phyloP scores from a whole-genome alignment of 805 yeast genomes.

The Nakazawaea peltata region DNA sequence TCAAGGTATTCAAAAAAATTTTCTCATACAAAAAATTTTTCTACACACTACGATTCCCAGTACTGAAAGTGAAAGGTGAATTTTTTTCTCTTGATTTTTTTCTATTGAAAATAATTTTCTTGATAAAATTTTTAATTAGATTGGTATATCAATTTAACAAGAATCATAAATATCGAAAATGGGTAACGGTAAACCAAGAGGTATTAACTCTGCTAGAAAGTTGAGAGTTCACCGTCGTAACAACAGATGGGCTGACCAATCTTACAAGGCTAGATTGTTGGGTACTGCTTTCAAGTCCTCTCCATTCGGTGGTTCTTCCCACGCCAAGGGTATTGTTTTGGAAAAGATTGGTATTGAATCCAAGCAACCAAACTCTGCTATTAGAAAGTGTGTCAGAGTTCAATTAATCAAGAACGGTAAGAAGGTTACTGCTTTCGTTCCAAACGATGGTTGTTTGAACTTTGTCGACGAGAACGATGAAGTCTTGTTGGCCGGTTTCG shows the following conservation, averaged over 20 bases:
- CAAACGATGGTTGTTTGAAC: conserved; percentile 99
- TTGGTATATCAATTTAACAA: neutral
- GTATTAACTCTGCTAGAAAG: conserved; percentile 99
- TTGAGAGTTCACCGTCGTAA: conserved; percentile 99
- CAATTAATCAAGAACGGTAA: conserved; percentile 99
- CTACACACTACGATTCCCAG: neutral
- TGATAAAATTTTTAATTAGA: neutral
- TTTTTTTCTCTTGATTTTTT: neutral
- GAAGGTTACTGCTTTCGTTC: conserved; percentile 99
- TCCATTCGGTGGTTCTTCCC: conserved; percentile 99
- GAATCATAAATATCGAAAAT: conserved; percentile 43
- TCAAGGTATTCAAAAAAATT: neutral
- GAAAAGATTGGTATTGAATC: conserved; percentile 99
- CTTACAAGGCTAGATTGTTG: conserved; percentile 97
- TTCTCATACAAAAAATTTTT: neutral
- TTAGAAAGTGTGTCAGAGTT: conserved; percentile 99
- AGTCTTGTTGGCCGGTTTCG: conserved; percentile 99
- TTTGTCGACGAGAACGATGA: conserved; percentile 99
- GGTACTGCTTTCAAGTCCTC: conserved; percentile 99
- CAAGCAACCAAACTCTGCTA: conserved; percentile 99
- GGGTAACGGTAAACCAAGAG: conserved; percentile 99
- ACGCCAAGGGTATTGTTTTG: conserved; percentile 99
- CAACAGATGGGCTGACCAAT: conserved; percentile 99
- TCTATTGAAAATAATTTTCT: neutral
- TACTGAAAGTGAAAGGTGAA: too few relatives aligned